Percentiles rank a stretch among this genome's conserved stretches.
Evolutionary conservation across 116 monocot species (phyloP).

Genomic region (Trichopus zeylanicus): DNA sequence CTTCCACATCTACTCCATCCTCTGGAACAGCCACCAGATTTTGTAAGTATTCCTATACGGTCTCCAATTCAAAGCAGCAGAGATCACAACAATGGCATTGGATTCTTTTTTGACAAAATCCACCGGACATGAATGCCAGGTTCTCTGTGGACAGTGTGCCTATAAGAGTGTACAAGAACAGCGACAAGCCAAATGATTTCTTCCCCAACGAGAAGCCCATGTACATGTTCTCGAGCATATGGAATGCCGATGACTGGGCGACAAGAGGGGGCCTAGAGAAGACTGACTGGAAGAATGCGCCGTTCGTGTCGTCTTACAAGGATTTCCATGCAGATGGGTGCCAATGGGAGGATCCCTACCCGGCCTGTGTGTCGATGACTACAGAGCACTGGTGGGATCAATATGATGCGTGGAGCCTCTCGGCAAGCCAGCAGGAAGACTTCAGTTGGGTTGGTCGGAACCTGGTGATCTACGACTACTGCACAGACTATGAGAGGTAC

Average conservation of each 20-base stretch:
- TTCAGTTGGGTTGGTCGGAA: slow-evolving; percentile 70
- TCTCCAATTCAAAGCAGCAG: no score
- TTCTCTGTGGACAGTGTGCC: slow-evolving; percentile 80
- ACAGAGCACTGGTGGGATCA: slow-evolving; percentile 89
- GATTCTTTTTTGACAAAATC: background rate
- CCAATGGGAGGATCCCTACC: slow-evolving; percentile 71
- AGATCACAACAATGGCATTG: background rate
- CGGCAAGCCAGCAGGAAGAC: slow-evolving; percentile 53
- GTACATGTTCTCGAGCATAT: slow-evolving; percentile 97
- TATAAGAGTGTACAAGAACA: slow-evolving; percentile 63
- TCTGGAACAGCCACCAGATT: slow-evolving; percentile 80
- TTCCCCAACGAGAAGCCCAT: slow-evolving; percentile 88
- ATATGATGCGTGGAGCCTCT: slow-evolving; percentile 59
- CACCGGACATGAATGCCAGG: slow-evolving; percentile 26
- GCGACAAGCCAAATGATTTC: slow-evolving; percentile 54
- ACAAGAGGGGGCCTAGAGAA: slow-evolving; percentile 92
- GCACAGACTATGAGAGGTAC: slow-evolving; percentile 56
- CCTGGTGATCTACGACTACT: slow-evolving; percentile 87
- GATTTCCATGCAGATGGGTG: slow-evolving; percentile 74
- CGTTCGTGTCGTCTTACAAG: slow-evolving; percentile 82
- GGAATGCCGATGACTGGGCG: slow-evolving; percentile 99
- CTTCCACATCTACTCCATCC: slow-evolving; percentile 84
- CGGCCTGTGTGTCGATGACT: slow-evolving; percentile 57
- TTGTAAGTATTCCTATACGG: slow-evolving; percentile 56
- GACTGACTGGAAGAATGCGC: slow-evolving; percentile 84